Conservation (phyloP, 2,329 filamentous ascomycete genomes). For the Hypomyces rosellus region DNA sequence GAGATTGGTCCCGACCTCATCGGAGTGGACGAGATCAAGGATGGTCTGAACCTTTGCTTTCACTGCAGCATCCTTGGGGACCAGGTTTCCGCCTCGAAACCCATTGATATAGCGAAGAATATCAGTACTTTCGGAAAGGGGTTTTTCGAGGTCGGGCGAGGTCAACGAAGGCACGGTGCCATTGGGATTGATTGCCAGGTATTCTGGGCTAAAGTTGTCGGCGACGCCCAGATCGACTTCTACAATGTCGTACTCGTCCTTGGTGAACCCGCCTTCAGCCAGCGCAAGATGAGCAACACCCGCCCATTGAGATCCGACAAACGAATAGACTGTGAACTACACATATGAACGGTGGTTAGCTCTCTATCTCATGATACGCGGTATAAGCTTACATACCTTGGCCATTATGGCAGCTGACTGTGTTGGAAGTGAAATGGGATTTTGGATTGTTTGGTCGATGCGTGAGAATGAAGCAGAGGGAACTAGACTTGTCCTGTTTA, state of each 20-base stretch:
- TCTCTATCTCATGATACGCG: background rate
- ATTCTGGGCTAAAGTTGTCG: slow-evolving; percentile 14
- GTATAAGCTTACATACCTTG: too few species aligned
- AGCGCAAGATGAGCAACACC: slow-evolving; percentile 15
- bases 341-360: background rate
- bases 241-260: slow-evolving; percentile 12
- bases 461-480: too few species aligned
- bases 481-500: too few species aligned
- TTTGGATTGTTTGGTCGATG: too few species aligned
- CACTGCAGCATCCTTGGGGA: slow-evolving; percentile 4
- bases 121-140: slow-evolving; percentile 12
- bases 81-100: slow-evolving; percentile 1
- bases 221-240: slow-evolving; percentile 13
- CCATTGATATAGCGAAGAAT: slow-evolving; percentile 14
- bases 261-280: slow-evolving; percentile 14
- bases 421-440: too few species aligned
- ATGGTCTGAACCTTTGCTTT: slow-evolving; percentile 8
- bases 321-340: slow-evolving; percentile 16
- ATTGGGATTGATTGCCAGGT: slow-evolving; percentile 15
- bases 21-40: slow-evolving; percentile 15
- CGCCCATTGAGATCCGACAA: slow-evolving; percentile 16
- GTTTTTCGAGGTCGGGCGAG: slow-evolving; percentile 11
- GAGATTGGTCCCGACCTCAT: slow-evolving; percentile 12
- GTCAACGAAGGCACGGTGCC: slow-evolving; percentile 15
- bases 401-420: too few species aligned